Evolutionary conservation across 352 stramenopile species (phyloP).

Genomic region (Labyrinthula sp.): DNA sequence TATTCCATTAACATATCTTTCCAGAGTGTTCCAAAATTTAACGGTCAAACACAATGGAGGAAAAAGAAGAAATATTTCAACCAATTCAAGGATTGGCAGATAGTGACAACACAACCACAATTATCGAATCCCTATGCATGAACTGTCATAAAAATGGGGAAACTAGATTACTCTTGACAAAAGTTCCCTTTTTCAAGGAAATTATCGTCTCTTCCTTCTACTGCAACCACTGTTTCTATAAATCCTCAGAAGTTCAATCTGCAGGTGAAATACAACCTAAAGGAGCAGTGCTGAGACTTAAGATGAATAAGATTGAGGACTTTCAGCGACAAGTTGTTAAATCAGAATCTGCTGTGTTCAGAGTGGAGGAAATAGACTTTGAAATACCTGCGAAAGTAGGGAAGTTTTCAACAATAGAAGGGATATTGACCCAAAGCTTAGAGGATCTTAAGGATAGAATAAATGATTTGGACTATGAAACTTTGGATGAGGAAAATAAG

Average conservation of each 20-base stretch:
- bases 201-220: conserved; percentile 74
- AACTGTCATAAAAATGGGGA: conserved; percentile 56
- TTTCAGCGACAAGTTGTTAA: conserved; percentile 68
- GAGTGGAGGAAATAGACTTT: conserved; percentile 56
- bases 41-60: too few species aligned
- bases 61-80: too few species aligned
- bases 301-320: conserved; percentile 41
- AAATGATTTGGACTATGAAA: conserved; percentile 13
- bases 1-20: too few species aligned
- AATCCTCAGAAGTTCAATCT: conserved; percentile 34
- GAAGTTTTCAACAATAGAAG: conserved; percentile 63
- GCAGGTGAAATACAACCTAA: conserved; percentile 43
- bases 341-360: conserved; percentile 50
- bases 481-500: conserved; percentile 54
- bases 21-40: too few species aligned
- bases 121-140: conserved; percentile 58
- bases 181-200: conserved; percentile 76
- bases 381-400: conserved; percentile 63
- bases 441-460: conserved; percentile 38
- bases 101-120: too few species aligned
- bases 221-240: conserved; percentile 57
- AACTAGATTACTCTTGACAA: conserved; percentile 64
- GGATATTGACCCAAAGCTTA: conserved; percentile 42
- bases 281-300: conserved; percentile 42
- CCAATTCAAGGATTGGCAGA: too few species aligned